Percentiles rank a stretch among this genome's conserved stretches.
Conservation (phyloP, 2,329 filamentous ascomycete genomes). For the Drechslerella coelobrocha region DNA sequence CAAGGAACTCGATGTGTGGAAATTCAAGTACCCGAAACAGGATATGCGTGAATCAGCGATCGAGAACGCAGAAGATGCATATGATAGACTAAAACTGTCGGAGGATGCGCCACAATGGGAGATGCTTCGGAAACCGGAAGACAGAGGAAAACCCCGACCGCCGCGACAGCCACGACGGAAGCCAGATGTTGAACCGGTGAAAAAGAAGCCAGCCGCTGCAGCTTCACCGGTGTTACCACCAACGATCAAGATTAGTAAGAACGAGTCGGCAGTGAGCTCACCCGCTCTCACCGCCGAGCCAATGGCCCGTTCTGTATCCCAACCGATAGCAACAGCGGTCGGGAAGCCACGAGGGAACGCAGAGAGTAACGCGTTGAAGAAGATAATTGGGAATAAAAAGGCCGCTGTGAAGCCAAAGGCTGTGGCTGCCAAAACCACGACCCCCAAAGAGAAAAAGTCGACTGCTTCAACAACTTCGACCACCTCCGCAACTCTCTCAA, state of each 20-base stretch:
- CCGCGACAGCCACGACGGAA: slow-evolving; percentile 42
- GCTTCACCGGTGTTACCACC: slow-evolving; percentile 40
- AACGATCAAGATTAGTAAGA: slow-evolving; percentile 47
- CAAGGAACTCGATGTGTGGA: slow-evolving; percentile 55
- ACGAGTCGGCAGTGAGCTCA: slow-evolving; percentile 26
- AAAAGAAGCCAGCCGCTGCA: slow-evolving; percentile 51
- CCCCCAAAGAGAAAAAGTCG: slow-evolving; percentile 13
- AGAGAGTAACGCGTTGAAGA: slow-evolving; percentile 42
- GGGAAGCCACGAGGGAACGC: slow-evolving; percentile 33
- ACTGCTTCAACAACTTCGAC: background rate
- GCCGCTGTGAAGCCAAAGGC: slow-evolving; percentile 22
- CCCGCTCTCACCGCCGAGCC: slow-evolving; percentile 38
- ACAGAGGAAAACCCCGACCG: slow-evolving; percentile 52
- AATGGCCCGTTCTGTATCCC: slow-evolving; percentile 52
- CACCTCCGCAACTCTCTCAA: slow-evolving; percentile 12
- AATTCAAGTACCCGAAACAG: slow-evolving; percentile 53
- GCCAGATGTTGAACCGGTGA: slow-evolving; percentile 18
- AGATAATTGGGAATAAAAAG: slow-evolving; percentile 48
- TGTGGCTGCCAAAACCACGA: slow-evolving; percentile 14
- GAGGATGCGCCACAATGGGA: slow-evolving; percentile 54
- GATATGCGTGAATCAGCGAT: slow-evolving; percentile 54
- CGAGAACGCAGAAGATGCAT: slow-evolving; percentile 53
- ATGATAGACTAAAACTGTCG: slow-evolving; percentile 52
- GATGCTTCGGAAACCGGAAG: slow-evolving; percentile 53
- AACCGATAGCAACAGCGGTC: slow-evolving; percentile 29